Conservation (phyloP, 768 basidiomycete species). For the Pleurotus ostreatus region DNA sequence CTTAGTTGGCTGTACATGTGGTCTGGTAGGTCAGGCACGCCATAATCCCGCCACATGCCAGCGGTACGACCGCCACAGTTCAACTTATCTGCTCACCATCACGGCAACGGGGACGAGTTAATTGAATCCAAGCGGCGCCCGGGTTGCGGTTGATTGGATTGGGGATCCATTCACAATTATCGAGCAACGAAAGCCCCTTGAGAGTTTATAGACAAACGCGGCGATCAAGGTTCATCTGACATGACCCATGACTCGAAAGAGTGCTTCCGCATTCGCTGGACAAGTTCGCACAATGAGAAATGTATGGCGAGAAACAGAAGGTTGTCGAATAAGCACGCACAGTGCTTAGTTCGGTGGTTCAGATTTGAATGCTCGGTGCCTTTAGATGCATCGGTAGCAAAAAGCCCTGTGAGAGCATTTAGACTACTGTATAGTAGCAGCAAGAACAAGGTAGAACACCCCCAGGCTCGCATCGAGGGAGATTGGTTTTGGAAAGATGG, state of each 20-base stretch:
- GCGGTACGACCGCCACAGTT: too few relatives aligned
- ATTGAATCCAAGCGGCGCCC: too few relatives aligned
- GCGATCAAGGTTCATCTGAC: background rate
- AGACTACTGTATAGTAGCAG: background rate
- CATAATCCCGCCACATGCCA: too few relatives aligned
- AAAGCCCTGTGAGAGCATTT: background rate
- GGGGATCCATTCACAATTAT: too few relatives aligned
- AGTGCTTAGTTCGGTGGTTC: background rate
- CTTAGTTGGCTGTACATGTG: too few relatives aligned
- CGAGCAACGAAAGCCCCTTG: background rate
- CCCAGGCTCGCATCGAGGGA: background rate
- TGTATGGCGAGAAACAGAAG: background rate
- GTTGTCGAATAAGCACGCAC: conserved; percentile 2
- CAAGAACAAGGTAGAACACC: background rate
- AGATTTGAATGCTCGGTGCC: background rate
- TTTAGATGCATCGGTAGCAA: conserved; percentile 1
- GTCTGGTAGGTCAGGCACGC: too few relatives aligned
- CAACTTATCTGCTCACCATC: too few relatives aligned
- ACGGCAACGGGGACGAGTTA: too few relatives aligned
- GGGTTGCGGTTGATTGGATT: too few relatives aligned
- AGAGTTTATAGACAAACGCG: background rate
- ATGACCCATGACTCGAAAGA: background rate
- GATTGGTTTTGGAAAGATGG: background rate
- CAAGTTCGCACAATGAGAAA: conserved; percentile 3
- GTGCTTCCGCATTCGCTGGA: background rate